Percentiles rank a stretch among this genome's conserved stretches.
These are phyloP conservation scores for Cystobasidium slooffiae DNA, from an alignment of 1,284 basidiomycete genomes.

Conservation along the genomic window DNA sequence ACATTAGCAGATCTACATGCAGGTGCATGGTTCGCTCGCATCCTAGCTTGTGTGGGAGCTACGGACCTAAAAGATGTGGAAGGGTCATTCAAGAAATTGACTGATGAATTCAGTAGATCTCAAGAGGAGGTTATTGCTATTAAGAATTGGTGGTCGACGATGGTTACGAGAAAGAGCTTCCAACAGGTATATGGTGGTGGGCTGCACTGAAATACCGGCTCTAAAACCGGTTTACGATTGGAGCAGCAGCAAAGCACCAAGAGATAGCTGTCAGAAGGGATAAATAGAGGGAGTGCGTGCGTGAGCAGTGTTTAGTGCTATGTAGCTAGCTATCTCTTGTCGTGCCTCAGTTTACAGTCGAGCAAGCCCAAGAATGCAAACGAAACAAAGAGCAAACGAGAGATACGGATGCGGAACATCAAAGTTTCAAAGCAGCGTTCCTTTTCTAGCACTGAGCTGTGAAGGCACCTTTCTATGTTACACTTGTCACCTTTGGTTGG, in stretches of 20 bases:
- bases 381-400: too few species aligned
- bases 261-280: background rate
- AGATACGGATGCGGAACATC: too few species aligned
- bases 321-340: too few species aligned
- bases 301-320: too few species aligned
- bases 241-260: background rate
- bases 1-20: constrained; percentile 48
- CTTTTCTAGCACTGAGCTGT: too few species aligned
- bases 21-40: constrained; percentile 51
- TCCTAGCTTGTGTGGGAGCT: constrained; percentile 48
- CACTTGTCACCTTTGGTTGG: too few species aligned
- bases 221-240: too few species aligned
- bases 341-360: too few species aligned
- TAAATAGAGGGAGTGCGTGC: too few species aligned
- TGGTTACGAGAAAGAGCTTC: constrained; percentile 49
- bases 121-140: constrained; percentile 42
- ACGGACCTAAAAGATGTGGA: constrained; percentile 43
- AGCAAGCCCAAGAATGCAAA: too few species aligned
- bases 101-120: constrained; percentile 31
- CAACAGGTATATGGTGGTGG: constrained; percentile 48
- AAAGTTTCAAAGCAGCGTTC: too few species aligned
- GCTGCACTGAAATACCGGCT: constrained; percentile 43
- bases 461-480: too few species aligned
- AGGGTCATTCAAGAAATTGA: constrained; percentile 35
- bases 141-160: constrained; percentile 42